Conservation (phyloP, 345 rosid genomes). For the Rhodamnia argentea region DNA sequence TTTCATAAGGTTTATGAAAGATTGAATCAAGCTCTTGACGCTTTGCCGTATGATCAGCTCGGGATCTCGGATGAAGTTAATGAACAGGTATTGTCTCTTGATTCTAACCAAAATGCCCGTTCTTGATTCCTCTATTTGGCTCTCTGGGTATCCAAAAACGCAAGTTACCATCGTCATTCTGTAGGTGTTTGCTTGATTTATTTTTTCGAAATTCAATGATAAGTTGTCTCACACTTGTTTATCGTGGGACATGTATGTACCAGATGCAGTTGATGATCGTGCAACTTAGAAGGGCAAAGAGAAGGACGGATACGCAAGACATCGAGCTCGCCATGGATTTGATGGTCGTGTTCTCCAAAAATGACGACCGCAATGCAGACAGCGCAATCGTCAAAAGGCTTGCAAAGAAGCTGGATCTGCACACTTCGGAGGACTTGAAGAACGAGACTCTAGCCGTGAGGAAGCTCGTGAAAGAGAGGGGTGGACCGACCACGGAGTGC, state of each 20-base stretch:
- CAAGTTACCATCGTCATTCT: background rate
- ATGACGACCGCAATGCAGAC: slow-evolving; percentile 54
- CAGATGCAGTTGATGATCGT: slow-evolving; percentile 42
- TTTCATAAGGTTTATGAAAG: slow-evolving; percentile 43
- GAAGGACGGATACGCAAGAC: slow-evolving; percentile 72
- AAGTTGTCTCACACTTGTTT: background rate
- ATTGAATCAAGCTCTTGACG: slow-evolving; percentile 28
- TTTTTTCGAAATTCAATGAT: background rate
- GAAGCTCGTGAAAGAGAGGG: slow-evolving; percentile 32
- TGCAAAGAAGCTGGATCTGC: slow-evolving; percentile 65
- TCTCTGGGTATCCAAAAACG: background rate
- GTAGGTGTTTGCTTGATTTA: background rate
- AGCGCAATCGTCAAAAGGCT: slow-evolving; percentile 57
- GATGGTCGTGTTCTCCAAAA: slow-evolving; percentile 60
- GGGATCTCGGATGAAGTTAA: slow-evolving; percentile 41
- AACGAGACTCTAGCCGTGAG: slow-evolving; percentile 45
- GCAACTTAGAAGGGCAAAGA: slow-evolving; percentile 47
- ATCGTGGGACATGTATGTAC: background rate
- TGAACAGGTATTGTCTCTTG: slow-evolving; percentile 35
- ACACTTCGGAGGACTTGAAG: slow-evolving; percentile 40
- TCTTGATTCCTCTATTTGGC: background rate
- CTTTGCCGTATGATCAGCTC: slow-evolving; percentile 39
- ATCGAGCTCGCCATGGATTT: slow-evolving; percentile 74
- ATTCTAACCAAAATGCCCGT: background rate
- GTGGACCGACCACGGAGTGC: slow-evolving; percentile 23